Conservation (phyloP, 768 basidiomycete genomes). For the Agaricus bisporus region DNA sequence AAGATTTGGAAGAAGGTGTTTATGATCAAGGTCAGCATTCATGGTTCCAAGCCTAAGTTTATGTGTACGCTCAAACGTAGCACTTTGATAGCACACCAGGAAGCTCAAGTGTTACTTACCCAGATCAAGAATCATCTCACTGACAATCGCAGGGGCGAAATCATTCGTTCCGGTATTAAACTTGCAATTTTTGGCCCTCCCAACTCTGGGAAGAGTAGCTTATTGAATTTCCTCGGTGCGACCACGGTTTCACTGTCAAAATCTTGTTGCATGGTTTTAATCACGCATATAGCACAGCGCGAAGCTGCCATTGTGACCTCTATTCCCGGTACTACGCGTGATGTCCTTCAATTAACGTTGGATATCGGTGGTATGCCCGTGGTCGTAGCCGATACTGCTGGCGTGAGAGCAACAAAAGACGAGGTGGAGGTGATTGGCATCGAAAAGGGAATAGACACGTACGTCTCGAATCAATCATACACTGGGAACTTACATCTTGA, state of each 20-base stretch:
- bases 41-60: background rate
- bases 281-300: constrained; percentile 52
- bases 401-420: constrained; percentile 63
- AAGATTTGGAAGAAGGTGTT: constrained; percentile 81
- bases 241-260: constrained; percentile 3
- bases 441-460: constrained; percentile 66
- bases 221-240: constrained; percentile 79
- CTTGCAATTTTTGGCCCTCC: constrained; percentile 90
- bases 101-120: constrained; percentile 41
- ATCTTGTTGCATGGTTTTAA: background rate
- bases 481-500: background rate
- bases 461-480: constrained; percentile 19
- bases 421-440: constrained; percentile 79
- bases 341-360: constrained; percentile 77
- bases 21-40: constrained; percentile 54
- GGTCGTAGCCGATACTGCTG: constrained; percentile 81
- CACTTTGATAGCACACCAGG: constrained; percentile 40
- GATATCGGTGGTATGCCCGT: constrained; percentile 87
- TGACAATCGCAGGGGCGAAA: constrained; percentile 76
- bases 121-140: constrained; percentile 52
- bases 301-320: constrained; percentile 89
- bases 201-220: constrained; percentile 90
- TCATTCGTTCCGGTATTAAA: constrained; percentile 75
- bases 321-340: constrained; percentile 85
- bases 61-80: background rate